phyloP scores from a whole-genome alignment of 352 stramenopile species.

The Phytophthora uliginosa region DNA sequence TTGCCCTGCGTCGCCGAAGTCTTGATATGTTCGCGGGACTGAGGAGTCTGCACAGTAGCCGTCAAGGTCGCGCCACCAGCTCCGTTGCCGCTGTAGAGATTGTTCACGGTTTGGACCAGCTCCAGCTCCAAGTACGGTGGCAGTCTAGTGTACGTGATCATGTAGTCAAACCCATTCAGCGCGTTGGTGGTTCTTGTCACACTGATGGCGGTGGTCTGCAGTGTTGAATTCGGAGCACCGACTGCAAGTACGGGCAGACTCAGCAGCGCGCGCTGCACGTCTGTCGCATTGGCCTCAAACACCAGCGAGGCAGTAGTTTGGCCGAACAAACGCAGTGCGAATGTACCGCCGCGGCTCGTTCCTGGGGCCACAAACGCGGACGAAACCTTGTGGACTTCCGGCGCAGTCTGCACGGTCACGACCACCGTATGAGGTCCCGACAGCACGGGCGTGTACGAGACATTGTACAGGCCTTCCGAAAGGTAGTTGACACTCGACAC shows the following conservation, averaged over 20 bases:
- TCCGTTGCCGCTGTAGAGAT: conserved; percentile 69
- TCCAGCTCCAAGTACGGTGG: conserved; percentile 46
- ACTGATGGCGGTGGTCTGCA: conserved; percentile 41
- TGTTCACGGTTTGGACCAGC: conserved; percentile 60
- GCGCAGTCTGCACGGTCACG: conserved; percentile 78
- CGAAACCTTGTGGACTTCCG: conserved; percentile 88
- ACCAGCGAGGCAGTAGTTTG: conserved; percentile 72
- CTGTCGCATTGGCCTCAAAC: conserved; percentile 82
- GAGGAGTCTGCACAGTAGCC: conserved; percentile 38
- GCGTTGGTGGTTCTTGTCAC: conserved; percentile 63
- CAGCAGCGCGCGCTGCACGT: conserved; percentile 78
- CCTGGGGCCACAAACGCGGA: conserved; percentile 73
- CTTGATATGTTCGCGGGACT: conserved; percentile 78
- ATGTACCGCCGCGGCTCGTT: conserved; percentile 80
- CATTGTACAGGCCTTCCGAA: conserved; percentile 84
- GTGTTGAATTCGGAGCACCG: conserved; percentile 14
- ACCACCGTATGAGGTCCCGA: conserved; percentile 90
- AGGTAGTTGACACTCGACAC: conserved; percentile 65
- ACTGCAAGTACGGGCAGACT: conserved; percentile 54
- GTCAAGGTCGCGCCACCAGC: conserved; percentile 45
- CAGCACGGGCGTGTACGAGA: conserved; percentile 86
- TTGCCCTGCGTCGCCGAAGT: conserved; percentile 62
- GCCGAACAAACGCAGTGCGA: conserved; percentile 77
- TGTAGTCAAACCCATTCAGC: conserved; percentile 79
- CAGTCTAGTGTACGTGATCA: conserved; percentile 71